Evolutionary conservation across 768 basidiomycete genomes (phyloP), one percentile per base, ranked within the genome.

Genomic region (Crepidotus variabilis): DNA sequence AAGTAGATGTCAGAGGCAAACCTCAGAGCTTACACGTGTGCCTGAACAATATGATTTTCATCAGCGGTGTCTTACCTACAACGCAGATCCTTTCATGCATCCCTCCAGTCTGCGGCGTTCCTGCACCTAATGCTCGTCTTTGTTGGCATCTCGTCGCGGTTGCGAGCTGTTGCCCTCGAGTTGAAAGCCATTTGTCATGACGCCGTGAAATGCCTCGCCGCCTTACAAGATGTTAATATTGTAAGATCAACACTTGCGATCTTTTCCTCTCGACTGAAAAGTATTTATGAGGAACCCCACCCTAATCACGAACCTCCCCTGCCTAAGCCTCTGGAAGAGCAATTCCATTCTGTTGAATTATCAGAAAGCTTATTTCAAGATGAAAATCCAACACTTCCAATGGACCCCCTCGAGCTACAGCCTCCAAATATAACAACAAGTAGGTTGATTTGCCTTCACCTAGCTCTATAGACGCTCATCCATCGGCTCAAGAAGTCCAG

Each of bases 91-190:
- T 83, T 90, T 57, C 70, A 75, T 24, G 73, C 85, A 22, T 79
- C 81, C 33, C 80, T 92, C 76, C 87, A 87, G 65, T 79, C 82
- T 0, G 88, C 86, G 16, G 85, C 88, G 16, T 93, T 93, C 63
- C 73, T 88, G 11, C 86, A 87, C 58, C 65, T 89, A 14, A 69
- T 86, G n/a, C 64, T 93, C 47, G 72, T 82, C 4, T 74, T 92
- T 43, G 72, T 76, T 21, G 87, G 84, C 11, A 78, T 89, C 36
- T 71, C 79, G 46, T 86, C 87, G 2, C 78, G 90, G 55, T 68
- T 89, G 65, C 72, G 71, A 22, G 63, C 67, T 3, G 64, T 87
- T 28, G 65, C 76, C 21, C 62, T 67, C 35, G 82, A 84, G 58
- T 58, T 87, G 1, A 61, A 66, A 1, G 74, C 78, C 8, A 68